Percentiles rank a stretch among this genome's conserved stretches.
These are phyloP conservation scores for Taphrina flavorubra DNA, from an alignment of 1,139 yeast species.

Conservation along the genomic window DNA sequence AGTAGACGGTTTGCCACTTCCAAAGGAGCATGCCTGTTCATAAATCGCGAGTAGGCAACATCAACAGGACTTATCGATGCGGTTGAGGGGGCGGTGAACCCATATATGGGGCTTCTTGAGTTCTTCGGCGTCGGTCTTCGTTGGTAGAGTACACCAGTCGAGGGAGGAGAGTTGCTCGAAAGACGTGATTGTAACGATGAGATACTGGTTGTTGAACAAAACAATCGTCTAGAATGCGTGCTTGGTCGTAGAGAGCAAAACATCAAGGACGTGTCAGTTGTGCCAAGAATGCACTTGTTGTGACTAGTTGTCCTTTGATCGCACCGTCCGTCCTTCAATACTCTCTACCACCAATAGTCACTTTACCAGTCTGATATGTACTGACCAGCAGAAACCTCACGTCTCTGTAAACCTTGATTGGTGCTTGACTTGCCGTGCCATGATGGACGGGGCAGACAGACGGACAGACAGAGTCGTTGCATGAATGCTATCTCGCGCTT, in stretches of 20 bases:
- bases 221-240: slow-evolving; percentile 16
- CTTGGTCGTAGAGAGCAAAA: slow-evolving; percentile 19
- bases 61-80: slow-evolving; percentile 34
- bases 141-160: slow-evolving; percentile 23
- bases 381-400: too few species aligned
- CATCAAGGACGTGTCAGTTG: slow-evolving; percentile 12
- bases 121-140: slow-evolving; percentile 14
- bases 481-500: background rate
- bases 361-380: too few species aligned
- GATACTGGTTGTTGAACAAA: slow-evolving; percentile 12
- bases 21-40: slow-evolving; percentile 36
- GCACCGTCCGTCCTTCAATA: too few species aligned
- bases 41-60: slow-evolving; percentile 35
- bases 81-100: slow-evolving; percentile 31
- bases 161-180: slow-evolving; percentile 22
- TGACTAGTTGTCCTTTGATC: too few species aligned
- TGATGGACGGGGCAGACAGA: too few species aligned
- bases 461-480: background rate
- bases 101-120: slow-evolving; percentile 24
- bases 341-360: too few species aligned
- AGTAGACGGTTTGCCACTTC: slow-evolving; percentile 37
- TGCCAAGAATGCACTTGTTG: background rate
- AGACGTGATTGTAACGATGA: slow-evolving; percentile 18
- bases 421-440: too few species aligned
- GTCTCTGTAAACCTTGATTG: too few species aligned